Base-by-base conservation (phyloP, 768 basidiomycete genomes). In the Boletus coccyginus region DNA sequence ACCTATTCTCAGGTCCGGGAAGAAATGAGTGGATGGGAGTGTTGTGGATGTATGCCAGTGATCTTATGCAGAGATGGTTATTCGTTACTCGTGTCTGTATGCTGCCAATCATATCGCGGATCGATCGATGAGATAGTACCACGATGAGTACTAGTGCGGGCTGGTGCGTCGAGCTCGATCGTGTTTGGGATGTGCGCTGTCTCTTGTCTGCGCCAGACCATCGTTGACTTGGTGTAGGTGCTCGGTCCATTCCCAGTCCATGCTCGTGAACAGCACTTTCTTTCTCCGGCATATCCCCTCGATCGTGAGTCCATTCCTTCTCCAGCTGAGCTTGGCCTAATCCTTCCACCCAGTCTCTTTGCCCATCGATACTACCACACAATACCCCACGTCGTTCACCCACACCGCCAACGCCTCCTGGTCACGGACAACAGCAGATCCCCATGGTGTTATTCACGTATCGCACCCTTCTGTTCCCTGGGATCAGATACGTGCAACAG, bases 221-320 rank as follows among this genome's bases (percentile, higher is more conserved):
- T 46, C 43, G 16, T 44, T 53, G 53, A 62, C 46, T 7, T 24
- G 27, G 6, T 46, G 41, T 48, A 90, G 87, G 82, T 90, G 12
- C 80, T 94, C 13, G 92, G 90, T 0, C 92, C 91, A 0, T 93
- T 93, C 68, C 90, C 91, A 3, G 81, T 89, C 33, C 88, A 90
- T 56, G 90, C 91, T 12, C 78, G 91, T 63, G 92, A 93, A 60
- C 92, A 93, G 47, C 86, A 92, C 52, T 86, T 83, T 63, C 69
- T 93, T n/a, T 87, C 87, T 2, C 90, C 92, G 5, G 80, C 87
- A 11, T 91, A 83, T 63, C 89, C 90, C 9, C 62, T 90, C 16
- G 75, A 87, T 58, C 68, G 90, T 89, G 70, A 74, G 74, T 67
- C 33, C 14, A 32, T 19, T 47, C 35, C 5, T n/a, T 36, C 36